Percentiles rank a stretch among this genome's conserved stretches.
These are phyloP conservation scores for Daldinia vernicosa DNA, from an alignment of 495 filamentous ascomycete species.

Conservation along the genomic window DNA sequence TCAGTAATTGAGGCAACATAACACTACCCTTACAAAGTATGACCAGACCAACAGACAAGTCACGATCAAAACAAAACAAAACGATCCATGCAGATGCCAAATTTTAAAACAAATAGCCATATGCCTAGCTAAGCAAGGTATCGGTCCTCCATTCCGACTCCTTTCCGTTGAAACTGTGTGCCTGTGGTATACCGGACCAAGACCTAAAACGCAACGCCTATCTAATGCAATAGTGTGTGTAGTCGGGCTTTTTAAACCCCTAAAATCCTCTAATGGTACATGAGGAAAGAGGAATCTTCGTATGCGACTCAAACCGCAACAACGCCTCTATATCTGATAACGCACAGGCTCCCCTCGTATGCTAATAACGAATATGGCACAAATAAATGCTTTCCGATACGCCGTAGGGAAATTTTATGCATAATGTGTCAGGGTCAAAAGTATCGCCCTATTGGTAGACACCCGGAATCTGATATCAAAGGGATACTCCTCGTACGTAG, in stretches of 20 bases:
- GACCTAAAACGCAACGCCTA: slow-evolving; percentile 40
- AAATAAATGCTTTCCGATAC: slow-evolving; percentile 24
- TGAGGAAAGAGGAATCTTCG: slow-evolving; percentile 8
- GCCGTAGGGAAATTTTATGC: slow-evolving; percentile 14
- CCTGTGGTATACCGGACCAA: slow-evolving; percentile 24
- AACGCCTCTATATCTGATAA: slow-evolving; percentile 36
- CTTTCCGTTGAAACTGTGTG: slow-evolving; percentile 13
- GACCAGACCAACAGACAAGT: not conserved
- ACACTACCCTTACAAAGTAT: not conserved
- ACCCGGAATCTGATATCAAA: slow-evolving; percentile 1
- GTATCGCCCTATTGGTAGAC: not conserved
- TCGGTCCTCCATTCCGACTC: slow-evolving; percentile 22
- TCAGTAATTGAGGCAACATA: not conserved
- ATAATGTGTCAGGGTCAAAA: not conserved
- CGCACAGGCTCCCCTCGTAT: slow-evolving; percentile 5
- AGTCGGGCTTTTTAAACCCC: not conserved
- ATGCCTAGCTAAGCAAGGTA: slow-evolving; percentile 33
- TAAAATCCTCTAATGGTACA: slow-evolving; percentile 39
- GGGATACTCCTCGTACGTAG: not conserved
- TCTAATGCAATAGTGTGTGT: slow-evolving; percentile 44
- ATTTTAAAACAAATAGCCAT: slow-evolving; percentile 11
- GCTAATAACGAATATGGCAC: slow-evolving; percentile 16
- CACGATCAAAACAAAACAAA: not conserved
- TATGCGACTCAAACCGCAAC: slow-evolving; percentile 18
- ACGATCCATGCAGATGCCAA: not conserved